Evolutionary conservation across 345 rosid species (phyloP), one percentile per base, ranked within the genome.

Genomic region (Adansonia digitata): DNA sequence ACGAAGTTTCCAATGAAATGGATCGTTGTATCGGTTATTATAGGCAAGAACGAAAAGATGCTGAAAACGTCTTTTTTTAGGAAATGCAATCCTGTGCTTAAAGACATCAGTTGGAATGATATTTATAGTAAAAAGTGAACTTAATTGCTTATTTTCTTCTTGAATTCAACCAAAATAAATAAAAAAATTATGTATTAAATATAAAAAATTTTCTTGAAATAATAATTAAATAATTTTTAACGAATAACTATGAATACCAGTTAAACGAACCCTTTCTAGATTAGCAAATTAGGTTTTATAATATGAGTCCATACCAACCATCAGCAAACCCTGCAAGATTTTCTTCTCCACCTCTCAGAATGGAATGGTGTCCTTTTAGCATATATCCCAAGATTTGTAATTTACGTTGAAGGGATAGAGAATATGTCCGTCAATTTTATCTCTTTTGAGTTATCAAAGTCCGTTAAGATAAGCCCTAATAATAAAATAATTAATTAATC

Each of bases 41-140:
- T 42, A 59, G 69, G 56, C 61, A 70, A 20, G 48, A 76, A 37
- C 31, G 31, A 62, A 53, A 72, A 77, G 67, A 46, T 35, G 73
- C 73, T 77, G 56, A 55, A 65, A 65, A 56, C 3, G 1, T 31
- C 3, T 31, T 31, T 31, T 31, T 31, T 31, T 1, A 31, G 3
- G 34, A 31, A 31, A 31, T n/a, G n/a, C n/a, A n/a, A n/a, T n/a
- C n/a, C n/a, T n/a, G n/a, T n/a, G n/a, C n/a, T n/a, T n/a, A n/a
- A n/a, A n/a, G n/a, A n/a, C n/a, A n/a, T n/a, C n/a, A n/a, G n/a
- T n/a, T n/a, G n/a, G n/a, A n/a, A n/a, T n/a, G n/a, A n/a, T n/a
- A n/a, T n/a, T n/a, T n/a, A n/a, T n/a, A n/a, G n/a, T n/a, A n/a
- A n/a, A n/a, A n/a, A n/a, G n/a, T n/a, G n/a, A n/a, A n/a, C n/a